phyloP scores from a whole-genome alignment of 805 yeast genomes.

The Barnettozyma salicaria region DNA sequence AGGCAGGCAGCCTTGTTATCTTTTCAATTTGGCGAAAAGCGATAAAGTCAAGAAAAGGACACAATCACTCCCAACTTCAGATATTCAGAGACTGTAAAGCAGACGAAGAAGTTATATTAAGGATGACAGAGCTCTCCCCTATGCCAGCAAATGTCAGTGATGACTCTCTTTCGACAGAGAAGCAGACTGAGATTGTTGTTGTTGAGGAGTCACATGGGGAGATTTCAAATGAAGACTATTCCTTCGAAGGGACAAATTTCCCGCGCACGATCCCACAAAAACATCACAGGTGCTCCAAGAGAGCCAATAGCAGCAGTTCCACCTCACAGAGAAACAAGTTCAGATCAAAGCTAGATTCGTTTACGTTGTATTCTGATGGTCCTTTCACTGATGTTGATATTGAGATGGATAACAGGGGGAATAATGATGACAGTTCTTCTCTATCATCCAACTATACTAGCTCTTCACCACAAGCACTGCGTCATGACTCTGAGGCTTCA shows the following conservation, averaged over 20 bases:
- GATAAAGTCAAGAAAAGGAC: too few species aligned
- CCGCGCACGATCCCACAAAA: conserved; percentile 8
- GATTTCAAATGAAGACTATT: too few species aligned
- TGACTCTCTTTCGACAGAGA: neutral
- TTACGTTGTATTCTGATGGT: neutral
- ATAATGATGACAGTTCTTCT: neutral
- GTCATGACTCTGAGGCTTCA: conserved; percentile 7
- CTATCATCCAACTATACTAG: conserved; percentile 6
- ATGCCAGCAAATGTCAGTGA: neutral
- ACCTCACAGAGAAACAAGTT: conserved; percentile 23
- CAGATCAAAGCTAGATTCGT: conserved; percentile 16
- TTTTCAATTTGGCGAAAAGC: too few species aligned
- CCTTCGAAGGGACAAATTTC: conserved; percentile 1
- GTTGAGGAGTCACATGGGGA: neutral
- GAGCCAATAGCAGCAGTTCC: conserved; percentile 21
- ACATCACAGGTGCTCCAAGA: conserved; percentile 14
- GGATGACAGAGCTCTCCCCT: conserved; percentile 3
- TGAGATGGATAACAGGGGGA: too few species aligned
- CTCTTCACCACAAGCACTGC: conserved; percentile 1
- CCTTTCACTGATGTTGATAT: conserved; percentile 1
- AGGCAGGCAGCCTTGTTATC: too few species aligned
- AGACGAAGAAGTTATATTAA: neutral
- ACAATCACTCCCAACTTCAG: too few species aligned
- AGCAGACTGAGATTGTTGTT: neutral
- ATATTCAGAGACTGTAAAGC: too few species aligned